phyloP scores from a whole-genome alignment of 176 grass and related monocot species.

The Juncus effusus region DNA sequence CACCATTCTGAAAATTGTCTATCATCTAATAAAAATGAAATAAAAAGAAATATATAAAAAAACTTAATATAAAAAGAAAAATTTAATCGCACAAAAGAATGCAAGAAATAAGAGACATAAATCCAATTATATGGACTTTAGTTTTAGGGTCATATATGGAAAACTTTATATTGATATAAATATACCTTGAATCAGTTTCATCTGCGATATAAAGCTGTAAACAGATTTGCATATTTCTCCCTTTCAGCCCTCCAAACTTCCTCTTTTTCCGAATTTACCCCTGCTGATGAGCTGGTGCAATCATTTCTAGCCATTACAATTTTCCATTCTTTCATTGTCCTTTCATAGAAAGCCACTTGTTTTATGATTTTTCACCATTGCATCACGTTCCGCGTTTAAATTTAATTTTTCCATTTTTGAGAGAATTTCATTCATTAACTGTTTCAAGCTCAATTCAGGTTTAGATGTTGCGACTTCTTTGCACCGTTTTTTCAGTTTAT shows the following conservation, averaged over 20 bases:
- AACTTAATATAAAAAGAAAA: background rate
- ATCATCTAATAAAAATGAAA: constrained; percentile 19
- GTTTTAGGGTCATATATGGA: background rate
- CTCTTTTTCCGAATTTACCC: constrained; percentile 18
- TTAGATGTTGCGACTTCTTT: background rate
- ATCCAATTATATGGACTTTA: background rate
- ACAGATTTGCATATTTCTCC: constrained; percentile 4
- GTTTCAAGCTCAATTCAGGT: too few relatives aligned
- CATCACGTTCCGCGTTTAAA: background rate
- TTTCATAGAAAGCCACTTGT: constrained; percentile 9
- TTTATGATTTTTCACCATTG: background rate
- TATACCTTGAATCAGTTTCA: constrained; percentile 30
- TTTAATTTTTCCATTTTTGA: constrained; percentile 6
- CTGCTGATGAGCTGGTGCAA: background rate
- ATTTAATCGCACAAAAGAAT: background rate
- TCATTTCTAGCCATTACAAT: background rate
- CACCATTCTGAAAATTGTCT: constrained; percentile 39
- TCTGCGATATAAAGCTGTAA: constrained; percentile 5
- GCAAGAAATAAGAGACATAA: background rate
- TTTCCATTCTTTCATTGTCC: constrained; percentile 13
- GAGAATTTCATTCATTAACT: background rate
- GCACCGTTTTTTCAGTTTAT: constrained; percentile 10
- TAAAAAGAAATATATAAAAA: background rate
- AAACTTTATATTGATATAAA: too few relatives aligned
- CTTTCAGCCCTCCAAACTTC: constrained; percentile 23